phyloP scores from a whole-genome alignment of 345 rosid genomes.

The Eucalyptus curtisii region DNA sequence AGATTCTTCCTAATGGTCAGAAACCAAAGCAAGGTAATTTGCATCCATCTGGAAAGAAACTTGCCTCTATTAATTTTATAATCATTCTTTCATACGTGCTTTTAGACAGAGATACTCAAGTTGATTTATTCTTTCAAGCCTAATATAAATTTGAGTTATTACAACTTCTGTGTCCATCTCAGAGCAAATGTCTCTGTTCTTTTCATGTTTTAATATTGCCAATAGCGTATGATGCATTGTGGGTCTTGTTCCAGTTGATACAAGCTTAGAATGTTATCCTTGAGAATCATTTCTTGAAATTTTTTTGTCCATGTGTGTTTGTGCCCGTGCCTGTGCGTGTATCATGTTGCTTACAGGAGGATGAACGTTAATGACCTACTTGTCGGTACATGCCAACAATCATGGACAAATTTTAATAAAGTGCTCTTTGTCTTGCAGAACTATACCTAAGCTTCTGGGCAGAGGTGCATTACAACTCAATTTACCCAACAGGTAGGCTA shows the following conservation, averaged over 20 bases:
- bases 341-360: background rate
- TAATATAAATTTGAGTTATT: background rate
- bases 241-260: background rate
- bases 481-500: constrained; percentile 43
- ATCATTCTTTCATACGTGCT: background rate
- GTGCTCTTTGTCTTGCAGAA: constrained; percentile 29
- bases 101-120: background rate
- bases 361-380: background rate
- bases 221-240: background rate
- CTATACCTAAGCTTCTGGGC: constrained; percentile 94
- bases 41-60: background rate
- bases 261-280: background rate
- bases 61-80: background rate
- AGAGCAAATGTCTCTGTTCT: background rate
- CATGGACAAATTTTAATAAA: background rate
- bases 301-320: background rate
- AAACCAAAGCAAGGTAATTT: constrained; percentile 56
- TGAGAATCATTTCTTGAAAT: background rate
- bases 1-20: constrained; percentile 63
- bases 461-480: constrained; percentile 97
- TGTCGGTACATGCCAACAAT: background rate
- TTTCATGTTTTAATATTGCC: background rate
- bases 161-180: background rate
- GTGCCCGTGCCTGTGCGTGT: background rate
- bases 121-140: background rate